Evolutionary conservation across 2,329 filamentous ascomycete species (phyloP).

Genomic region (Alternaria postmessia): DNA sequence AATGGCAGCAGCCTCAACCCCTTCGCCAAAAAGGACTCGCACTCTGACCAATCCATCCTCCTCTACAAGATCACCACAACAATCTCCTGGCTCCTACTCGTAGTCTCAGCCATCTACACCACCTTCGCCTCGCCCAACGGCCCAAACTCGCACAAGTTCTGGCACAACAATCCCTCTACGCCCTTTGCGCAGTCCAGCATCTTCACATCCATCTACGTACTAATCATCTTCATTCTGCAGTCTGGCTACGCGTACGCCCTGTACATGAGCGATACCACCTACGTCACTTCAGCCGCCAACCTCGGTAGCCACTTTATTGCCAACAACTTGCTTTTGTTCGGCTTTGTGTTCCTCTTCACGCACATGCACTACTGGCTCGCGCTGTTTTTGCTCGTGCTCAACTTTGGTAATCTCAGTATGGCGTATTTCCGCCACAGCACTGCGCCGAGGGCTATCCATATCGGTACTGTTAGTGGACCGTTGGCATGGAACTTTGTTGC

Average conservation of each 20-base stretch:
- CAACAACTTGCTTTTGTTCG: slow-evolving; percentile 83
- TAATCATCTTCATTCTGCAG: slow-evolving; percentile 78
- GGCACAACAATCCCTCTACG: slow-evolving; percentile 76
- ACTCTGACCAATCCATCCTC: slow-evolving; percentile 67
- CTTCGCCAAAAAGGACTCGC: slow-evolving; percentile 74
- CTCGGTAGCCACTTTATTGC: slow-evolving; percentile 85
- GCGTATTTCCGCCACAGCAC: slow-evolving; percentile 83
- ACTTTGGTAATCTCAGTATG: slow-evolving; percentile 80
- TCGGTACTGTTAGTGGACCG: slow-evolving; percentile 77
- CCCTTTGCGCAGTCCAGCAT: slow-evolving; percentile 77
- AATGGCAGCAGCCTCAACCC: slow-evolving; percentile 69
- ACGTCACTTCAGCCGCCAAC: slow-evolving; percentile 74
- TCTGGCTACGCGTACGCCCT: slow-evolving; percentile 78
- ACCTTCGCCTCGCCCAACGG: slow-evolving; percentile 72
- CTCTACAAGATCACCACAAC: slow-evolving; percentile 80
- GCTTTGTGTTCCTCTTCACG: slow-evolving; percentile 84
- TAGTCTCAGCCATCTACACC: slow-evolving; percentile 79
- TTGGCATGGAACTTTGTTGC: slow-evolving; percentile 87
- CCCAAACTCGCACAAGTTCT: slow-evolving; percentile 67
- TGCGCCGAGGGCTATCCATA: slow-evolving; percentile 77
- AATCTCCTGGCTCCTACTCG: slow-evolving; percentile 76
- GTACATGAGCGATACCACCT: slow-evolving; percentile 70
- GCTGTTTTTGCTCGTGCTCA: slow-evolving; percentile 77
- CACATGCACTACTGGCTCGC: slow-evolving; percentile 77
- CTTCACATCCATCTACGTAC: slow-evolving; percentile 76